Evolutionary conservation across 139 green algal genomes (phyloP).

Genomic region (Medakamo hakoo): DNA sequence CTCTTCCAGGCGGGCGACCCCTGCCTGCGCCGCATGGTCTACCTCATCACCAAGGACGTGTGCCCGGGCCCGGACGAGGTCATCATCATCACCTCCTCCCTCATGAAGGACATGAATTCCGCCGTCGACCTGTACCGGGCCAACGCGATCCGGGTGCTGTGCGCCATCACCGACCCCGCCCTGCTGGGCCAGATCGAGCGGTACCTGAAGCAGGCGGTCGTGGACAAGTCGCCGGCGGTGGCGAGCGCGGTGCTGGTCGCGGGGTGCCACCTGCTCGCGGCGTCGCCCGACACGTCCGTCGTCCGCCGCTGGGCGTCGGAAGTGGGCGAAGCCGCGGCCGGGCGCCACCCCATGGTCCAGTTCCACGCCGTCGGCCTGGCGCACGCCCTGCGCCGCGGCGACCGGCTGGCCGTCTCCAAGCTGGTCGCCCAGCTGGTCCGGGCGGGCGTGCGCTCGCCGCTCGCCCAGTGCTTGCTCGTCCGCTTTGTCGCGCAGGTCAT

Average conservation of each 20-base stretch:
- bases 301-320: conserved; percentile 95
- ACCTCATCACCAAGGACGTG: conserved; percentile 98
- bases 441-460: conserved; percentile 62
- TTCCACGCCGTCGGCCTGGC: conserved; percentile 91
- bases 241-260: conserved; percentile 64
- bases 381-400: conserved; percentile 74
- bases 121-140: conserved; percentile 84
- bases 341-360: conserved; percentile 83
- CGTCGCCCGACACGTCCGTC: conserved; percentile 70
- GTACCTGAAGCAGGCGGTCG: conserved; percentile 95
- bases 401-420: conserved; percentile 92
- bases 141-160: conserved; percentile 95
- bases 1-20: conserved; percentile 94
- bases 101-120: conserved; percentile 99
- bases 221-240: conserved; percentile 78
- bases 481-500: conserved; percentile 80
- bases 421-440: conserved; percentile 81
- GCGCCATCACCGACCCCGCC: conserved; percentile 78
- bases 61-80: conserved; percentile 84
- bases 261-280: conserved; percentile 64
- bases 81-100: conserved; percentile 94
- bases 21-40: conserved; percentile 92
- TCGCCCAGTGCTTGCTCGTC: conserved; percentile 92
- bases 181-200: conserved; percentile 80
- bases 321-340: conserved; percentile 82